These are phyloP conservation scores for Globisporangium radiosum DNA, from an alignment of 352 stramenopile species.

Conservation along the genomic window DNA sequence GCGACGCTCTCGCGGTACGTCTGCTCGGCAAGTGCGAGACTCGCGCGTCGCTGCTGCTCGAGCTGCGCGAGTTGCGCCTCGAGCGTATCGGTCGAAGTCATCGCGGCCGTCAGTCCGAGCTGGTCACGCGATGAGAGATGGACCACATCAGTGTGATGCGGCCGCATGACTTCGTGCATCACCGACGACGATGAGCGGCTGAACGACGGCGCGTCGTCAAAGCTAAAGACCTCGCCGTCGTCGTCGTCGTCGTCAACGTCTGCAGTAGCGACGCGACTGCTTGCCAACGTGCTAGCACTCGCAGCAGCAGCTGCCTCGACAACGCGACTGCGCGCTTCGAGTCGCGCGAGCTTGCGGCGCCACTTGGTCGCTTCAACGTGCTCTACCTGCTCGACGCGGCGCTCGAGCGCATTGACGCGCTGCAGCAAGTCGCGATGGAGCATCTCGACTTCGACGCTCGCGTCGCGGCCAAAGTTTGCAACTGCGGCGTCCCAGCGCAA, in stretches of 20 bases:
- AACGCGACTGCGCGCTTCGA: background rate
- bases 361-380: conserved; percentile 27
- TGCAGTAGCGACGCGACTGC: background rate
- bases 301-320: background rate
- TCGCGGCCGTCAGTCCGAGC: conserved; percentile 5
- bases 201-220: conserved; percentile 6
- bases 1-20: conserved; percentile 34
- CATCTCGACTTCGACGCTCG: conserved; percentile 50
- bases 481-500: conserved; percentile 60
- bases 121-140: conserved; percentile 11
- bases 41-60: conserved; percentile 22
- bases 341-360: conserved; percentile 18
- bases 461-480: conserved; percentile 48
- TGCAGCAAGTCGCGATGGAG: conserved; percentile 43
- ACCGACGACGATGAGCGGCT: background rate
- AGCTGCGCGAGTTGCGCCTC: conserved; percentile 29
- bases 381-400: conserved; percentile 16
- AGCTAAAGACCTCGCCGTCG: conserved; percentile 18
- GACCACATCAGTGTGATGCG: conserved; percentile 12
- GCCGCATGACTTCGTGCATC: conserved; percentile 1
- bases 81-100: conserved; percentile 4
- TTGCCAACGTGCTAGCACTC: conserved; percentile 4
- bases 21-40: conserved; percentile 27
- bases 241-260: conserved; percentile 5
- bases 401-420: conserved; percentile 25